Evolutionary conservation across 768 basidiomycete genomes (phyloP).

Genomic region (Pulveroboletus sp.): DNA sequence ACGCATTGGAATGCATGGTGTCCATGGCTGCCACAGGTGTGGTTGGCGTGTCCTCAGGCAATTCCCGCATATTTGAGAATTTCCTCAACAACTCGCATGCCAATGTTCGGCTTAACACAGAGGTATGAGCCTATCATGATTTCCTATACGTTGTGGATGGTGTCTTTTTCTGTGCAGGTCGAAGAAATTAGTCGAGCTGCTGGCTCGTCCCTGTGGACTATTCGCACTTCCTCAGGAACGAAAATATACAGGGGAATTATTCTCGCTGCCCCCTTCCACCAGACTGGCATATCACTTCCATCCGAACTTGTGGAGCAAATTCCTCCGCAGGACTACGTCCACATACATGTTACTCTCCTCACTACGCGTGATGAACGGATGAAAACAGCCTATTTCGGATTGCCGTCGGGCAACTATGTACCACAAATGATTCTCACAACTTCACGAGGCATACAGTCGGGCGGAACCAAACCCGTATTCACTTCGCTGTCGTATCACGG

Average conservation of each 20-base stretch:
- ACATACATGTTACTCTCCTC: slow-evolving; percentile 84
- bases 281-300: slow-evolving; percentile 54
- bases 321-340: slow-evolving; percentile 71
- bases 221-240: slow-evolving; percentile 46
- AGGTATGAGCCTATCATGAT: slow-evolving; percentile 38
- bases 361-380: slow-evolving; percentile 66
- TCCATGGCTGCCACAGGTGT: slow-evolving; percentile 74
- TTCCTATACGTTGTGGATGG: background rate
- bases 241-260: slow-evolving; percentile 69
- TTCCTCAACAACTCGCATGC: slow-evolving; percentile 73
- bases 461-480: slow-evolving; percentile 68
- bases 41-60: slow-evolving; percentile 67
- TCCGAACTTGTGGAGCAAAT: slow-evolving; percentile 47
- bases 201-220: slow-evolving; percentile 48
- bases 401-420: slow-evolving; percentile 39
- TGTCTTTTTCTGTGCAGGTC: slow-evolving; percentile 38
- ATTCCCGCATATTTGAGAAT: slow-evolving; percentile 78
- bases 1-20: slow-evolving; percentile 68
- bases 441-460: slow-evolving; percentile 51
- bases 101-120: slow-evolving; percentile 63
- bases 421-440: slow-evolving; percentile 75
- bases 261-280: slow-evolving; percentile 83
- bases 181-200: slow-evolving; percentile 44
- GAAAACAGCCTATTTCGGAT: slow-evolving; percentile 66
- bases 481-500: slow-evolving; percentile 84